Conservation (phyloP, 1,284 basidiomycete species). For the Cerrena zonata region DNA sequence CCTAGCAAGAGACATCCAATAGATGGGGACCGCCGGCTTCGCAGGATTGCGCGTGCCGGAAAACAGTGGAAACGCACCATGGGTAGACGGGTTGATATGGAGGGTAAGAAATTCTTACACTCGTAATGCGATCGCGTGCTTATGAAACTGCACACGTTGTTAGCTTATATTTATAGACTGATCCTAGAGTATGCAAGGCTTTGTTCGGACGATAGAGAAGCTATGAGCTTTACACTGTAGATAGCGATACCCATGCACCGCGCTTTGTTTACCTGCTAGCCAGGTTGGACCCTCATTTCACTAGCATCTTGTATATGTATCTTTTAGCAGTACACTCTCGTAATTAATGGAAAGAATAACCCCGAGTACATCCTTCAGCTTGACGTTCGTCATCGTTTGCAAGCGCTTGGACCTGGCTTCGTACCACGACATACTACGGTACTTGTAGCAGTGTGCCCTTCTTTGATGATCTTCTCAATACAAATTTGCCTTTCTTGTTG, state of each 20-base stretch:
- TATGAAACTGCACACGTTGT: too few species aligned
- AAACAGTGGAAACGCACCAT: slow-evolving; percentile 84
- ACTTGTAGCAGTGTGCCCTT: neutral
- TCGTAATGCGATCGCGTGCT: too few species aligned
- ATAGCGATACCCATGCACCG: neutral
- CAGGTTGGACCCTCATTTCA: neutral
- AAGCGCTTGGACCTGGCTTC: too few species aligned
- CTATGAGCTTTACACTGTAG: slow-evolving; percentile 47
- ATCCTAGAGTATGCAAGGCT: slow-evolving; percentile 86
- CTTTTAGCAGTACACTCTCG: too few species aligned
- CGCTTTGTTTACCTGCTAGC: neutral
- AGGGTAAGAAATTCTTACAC: slow-evolving; percentile 57
- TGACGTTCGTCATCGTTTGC: slow-evolving; percentile 1
- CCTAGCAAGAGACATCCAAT: slow-evolving; percentile 33
- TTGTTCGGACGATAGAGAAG: slow-evolving; percentile 76
- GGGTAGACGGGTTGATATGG: slow-evolving; percentile 82
- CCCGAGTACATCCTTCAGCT: too few species aligned
- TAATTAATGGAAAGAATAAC: too few species aligned
- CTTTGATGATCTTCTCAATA: neutral
- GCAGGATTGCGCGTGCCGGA: slow-evolving; percentile 80
- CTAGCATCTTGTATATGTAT: slow-evolving; percentile 1
- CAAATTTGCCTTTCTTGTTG: too few species aligned
- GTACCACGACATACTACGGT: too few species aligned
- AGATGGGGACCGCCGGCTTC: slow-evolving; percentile 70
- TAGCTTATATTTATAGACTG: slow-evolving; percentile 82